Evolutionary conservation across 192 early-diverging fungal species (phyloP).

Genomic region (Lunasporangiospora selenospora): DNA sequence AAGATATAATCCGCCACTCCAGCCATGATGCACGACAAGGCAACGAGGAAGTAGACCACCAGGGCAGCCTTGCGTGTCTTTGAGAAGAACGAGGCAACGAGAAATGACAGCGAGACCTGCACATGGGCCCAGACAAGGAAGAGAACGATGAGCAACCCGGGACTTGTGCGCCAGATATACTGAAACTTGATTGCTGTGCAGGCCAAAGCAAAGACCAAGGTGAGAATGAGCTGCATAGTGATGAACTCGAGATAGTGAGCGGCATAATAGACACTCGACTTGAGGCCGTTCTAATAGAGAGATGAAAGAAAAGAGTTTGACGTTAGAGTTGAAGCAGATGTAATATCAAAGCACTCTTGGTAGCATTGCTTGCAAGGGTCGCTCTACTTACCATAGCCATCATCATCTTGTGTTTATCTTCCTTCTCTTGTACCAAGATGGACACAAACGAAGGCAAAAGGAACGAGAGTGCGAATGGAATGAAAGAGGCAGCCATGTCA

Average conservation of each 20-base stretch:
- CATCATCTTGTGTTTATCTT: conserved; percentile 39
- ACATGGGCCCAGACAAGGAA: conserved; percentile 30
- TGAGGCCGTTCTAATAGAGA: conserved; percentile 29
- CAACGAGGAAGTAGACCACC: conserved; percentile 37
- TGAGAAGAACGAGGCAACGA: conserved; percentile 24
- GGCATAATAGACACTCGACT: conserved; percentile 11
- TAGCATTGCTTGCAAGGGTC: background rate
- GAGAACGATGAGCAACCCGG: conserved; percentile 14
- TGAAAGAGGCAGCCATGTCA: conserved; percentile 6
- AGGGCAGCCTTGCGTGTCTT: conserved; percentile 27
- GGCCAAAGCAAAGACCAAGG: conserved; percentile 21
- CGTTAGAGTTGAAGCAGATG: too few species aligned
- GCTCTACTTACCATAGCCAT: conserved; percentile 38
- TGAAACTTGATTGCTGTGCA: conserved; percentile 22
- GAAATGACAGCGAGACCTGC: conserved; percentile 18
- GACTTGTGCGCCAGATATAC: conserved; percentile 18
- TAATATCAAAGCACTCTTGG: background rate
- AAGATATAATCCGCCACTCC: conserved; percentile 12
- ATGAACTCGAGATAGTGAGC: conserved; percentile 43
- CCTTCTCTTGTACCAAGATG: conserved; percentile 39
- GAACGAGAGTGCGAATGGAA: conserved; percentile 40
- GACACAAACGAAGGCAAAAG: conserved; percentile 38
- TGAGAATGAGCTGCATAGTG: conserved; percentile 37
- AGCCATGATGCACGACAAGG: conserved; percentile 29
- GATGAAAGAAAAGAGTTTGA: background rate